Percentiles rank a stretch among this genome's conserved stretches.
Conservation (phyloP, 2,329 filamentous ascomycete genomes). For the Colletotrichum neosansevieriae region DNA sequence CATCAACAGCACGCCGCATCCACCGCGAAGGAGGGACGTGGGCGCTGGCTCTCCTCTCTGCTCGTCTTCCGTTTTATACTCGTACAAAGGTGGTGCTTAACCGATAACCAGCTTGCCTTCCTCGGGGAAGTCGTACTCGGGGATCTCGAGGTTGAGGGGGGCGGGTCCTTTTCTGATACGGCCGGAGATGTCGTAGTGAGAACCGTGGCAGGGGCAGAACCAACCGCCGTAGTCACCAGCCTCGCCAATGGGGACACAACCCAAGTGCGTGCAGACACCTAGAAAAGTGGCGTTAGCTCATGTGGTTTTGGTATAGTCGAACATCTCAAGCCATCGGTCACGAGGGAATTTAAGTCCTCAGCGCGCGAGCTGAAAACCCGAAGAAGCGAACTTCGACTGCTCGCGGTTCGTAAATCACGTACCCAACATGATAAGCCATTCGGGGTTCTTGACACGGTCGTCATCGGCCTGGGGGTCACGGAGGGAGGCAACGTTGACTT, state of each 20-base stretch:
- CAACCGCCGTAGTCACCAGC: slow-evolving; percentile 97
- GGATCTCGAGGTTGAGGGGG: slow-evolving; percentile 96
- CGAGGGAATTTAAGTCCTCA: not conserved
- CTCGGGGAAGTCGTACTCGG: slow-evolving; percentile 90
- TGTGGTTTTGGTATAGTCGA: not conserved
- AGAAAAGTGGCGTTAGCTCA: not conserved
- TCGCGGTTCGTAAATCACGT: slow-evolving; percentile 49
- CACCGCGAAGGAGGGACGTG: slow-evolving; percentile 10
- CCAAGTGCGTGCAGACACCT: slow-evolving; percentile 99
- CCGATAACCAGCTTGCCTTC: slow-evolving; percentile 92
- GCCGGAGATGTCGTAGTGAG: slow-evolving; percentile 99
- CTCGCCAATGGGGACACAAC: slow-evolving; percentile 99
- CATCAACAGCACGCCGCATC: slow-evolving; percentile 14
- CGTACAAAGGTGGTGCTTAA: slow-evolving; percentile 65
- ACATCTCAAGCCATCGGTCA: not conserved
- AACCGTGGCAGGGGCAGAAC: slow-evolving; percentile 99
- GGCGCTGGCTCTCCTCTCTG: slow-evolving; percentile 9
- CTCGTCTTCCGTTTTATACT: slow-evolving; percentile 33
- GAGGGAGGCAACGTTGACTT: slow-evolving; percentile 83
- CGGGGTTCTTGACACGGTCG: slow-evolving; percentile 96
- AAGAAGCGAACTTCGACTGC: not conserved
- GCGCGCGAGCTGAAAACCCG: not conserved
- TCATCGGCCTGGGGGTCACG: slow-evolving; percentile 92
- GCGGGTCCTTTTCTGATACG: slow-evolving; percentile 98
- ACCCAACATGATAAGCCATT: slow-evolving; percentile 99